These are phyloP conservation scores for Gossypioides kirkii DNA, from an alignment of 345 rosid species.

Conservation along the genomic window DNA sequence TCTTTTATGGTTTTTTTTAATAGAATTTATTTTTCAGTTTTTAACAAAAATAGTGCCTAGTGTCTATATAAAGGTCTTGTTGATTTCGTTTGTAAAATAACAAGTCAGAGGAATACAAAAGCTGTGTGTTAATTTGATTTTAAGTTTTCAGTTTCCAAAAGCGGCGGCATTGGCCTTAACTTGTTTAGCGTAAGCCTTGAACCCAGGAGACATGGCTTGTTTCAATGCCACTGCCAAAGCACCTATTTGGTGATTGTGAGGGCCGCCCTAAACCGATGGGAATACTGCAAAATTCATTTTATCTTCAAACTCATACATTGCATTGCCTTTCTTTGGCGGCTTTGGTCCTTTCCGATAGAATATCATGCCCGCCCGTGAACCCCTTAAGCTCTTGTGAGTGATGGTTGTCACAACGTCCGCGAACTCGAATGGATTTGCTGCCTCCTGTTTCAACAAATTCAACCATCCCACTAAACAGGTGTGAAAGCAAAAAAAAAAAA, in stretches of 20 bases:
- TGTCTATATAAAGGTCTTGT: too few relatives aligned
- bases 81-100: too few relatives aligned
- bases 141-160: too few relatives aligned
- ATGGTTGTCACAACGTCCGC: constrained; percentile 98
- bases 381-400: constrained; percentile 98
- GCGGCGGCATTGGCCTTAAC: constrained; percentile 97
- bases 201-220: constrained; percentile 73
- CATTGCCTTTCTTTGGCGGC: constrained; percentile 96
- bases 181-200: constrained; percentile 95
- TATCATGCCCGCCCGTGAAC: constrained; percentile 99
- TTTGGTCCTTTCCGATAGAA: constrained; percentile 95
- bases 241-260: constrained; percentile 99
- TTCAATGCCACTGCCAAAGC: constrained; percentile 99
- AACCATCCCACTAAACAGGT: too few relatives aligned
- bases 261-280: constrained; percentile 99
- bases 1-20: too few relatives aligned
- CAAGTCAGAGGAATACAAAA: too few relatives aligned
- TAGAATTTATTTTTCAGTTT: too few relatives aligned
- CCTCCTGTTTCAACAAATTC: constrained; percentile 52
- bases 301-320: constrained; percentile 91
- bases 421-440: constrained; percentile 82
- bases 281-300: constrained; percentile 96
- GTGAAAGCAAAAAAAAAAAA: too few relatives aligned
- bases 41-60: too few relatives aligned
- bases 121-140: too few relatives aligned